Percentiles rank a stretch among this genome's conserved stretches.
phyloP scores from a whole-genome alignment of 2,329 filamentous ascomycete species.

The Rosellinia necatrix region DNA sequence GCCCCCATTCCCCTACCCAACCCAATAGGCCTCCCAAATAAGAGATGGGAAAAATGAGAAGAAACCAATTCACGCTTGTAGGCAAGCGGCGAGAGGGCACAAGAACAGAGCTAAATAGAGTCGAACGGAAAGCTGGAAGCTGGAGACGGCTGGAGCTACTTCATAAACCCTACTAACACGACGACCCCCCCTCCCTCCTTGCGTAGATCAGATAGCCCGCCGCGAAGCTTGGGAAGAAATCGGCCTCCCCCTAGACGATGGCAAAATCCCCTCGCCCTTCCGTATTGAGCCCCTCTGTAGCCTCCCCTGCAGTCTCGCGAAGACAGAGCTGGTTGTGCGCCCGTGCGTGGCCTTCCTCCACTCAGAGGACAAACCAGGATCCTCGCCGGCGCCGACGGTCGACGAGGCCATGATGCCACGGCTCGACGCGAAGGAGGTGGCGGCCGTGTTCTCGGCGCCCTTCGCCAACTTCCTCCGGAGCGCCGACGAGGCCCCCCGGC shows the following conservation, averaged over 20 bases:
- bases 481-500: constrained; percentile 56
- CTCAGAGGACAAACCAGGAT: constrained; percentile 51
- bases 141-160: no score
- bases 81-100: background rate
- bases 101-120: background rate
- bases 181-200: constrained; percentile 28
- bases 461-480: constrained; percentile 79
- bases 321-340: constrained; percentile 73
- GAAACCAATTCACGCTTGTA: background rate
- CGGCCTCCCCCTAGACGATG: constrained; percentile 75
- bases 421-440: constrained; percentile 87
- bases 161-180: background rate
- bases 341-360: constrained; percentile 81
- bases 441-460: constrained; percentile 88
- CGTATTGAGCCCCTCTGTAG: constrained; percentile 85
- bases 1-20: background rate
- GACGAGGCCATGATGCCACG: constrained; percentile 77
- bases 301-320: constrained; percentile 75
- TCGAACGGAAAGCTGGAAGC: background rate
- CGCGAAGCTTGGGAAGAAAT: constrained; percentile 94
- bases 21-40: no score
- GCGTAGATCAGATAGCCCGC: constrained; percentile 82
- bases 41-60: no score
- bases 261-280: constrained; percentile 75
- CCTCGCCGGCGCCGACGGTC: constrained; percentile 49